Conservation (phyloP, 225 moss, liverwort and hornwort species). For the Pleurozium schreberi region DNA sequence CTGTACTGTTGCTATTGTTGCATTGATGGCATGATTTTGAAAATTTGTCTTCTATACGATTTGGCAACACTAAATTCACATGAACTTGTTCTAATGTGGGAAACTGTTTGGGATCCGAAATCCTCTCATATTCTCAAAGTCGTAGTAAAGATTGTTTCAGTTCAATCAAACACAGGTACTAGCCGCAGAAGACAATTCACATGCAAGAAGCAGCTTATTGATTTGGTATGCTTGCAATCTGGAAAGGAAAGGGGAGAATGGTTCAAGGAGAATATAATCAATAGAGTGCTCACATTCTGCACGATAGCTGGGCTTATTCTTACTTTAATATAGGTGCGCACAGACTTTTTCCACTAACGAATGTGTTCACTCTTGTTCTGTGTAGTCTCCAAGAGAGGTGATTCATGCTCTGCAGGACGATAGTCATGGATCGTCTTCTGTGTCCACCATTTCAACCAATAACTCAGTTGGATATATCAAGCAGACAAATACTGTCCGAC, state of each 20-base stretch:
- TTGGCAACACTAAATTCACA: not conserved
- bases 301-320: not conserved
- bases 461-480: not conserved
- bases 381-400: constrained; percentile 53
- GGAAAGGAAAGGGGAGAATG: not conserved
- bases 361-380: not conserved
- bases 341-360: not conserved
- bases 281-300: not conserved
- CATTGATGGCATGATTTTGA: not conserved
- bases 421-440: not conserved
- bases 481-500: constrained; percentile 7
- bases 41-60: not conserved
- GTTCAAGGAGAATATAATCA: not conserved
- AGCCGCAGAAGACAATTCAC: not conserved
- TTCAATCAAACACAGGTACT: not conserved
- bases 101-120: not conserved
- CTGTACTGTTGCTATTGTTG: not conserved
- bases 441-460: not conserved
- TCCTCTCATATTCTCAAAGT: not conserved
- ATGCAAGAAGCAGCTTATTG: not conserved
- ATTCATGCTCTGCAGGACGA: constrained; percentile 28
- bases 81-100: not conserved
- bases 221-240: not conserved
- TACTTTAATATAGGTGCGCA: not conserved
- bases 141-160: not conserved